Percentiles rank a stretch among this genome's conserved stretches.
phyloP scores from a whole-genome alignment of 2,329 filamentous ascomycete species.

The Alternaria tenuissima region DNA sequence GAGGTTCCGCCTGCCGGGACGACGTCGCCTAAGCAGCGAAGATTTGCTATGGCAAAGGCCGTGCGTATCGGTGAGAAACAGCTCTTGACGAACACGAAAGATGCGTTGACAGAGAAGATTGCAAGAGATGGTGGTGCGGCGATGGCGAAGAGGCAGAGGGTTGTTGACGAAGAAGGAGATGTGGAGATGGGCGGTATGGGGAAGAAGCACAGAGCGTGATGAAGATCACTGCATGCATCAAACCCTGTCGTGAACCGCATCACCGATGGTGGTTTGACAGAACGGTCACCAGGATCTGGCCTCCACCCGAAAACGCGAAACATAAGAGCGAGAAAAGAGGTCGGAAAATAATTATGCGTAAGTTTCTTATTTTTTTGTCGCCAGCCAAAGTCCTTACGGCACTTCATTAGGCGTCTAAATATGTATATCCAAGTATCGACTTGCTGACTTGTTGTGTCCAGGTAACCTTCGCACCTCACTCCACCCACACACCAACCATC shows the following conservation, averaged over 20 bases:
- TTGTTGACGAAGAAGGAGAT: conserved; percentile 37
- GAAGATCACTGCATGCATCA: background rate
- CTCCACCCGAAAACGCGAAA: background rate
- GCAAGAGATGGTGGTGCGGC: conserved; percentile 40
- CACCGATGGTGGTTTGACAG: background rate
- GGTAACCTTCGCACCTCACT: conserved; percentile 9
- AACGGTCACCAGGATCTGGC: background rate
- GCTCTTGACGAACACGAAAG: conserved; percentile 65
- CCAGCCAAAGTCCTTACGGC: background rate
- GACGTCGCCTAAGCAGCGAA: conserved; percentile 29
- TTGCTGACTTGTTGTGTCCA: conserved; percentile 25
- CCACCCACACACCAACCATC: background rate
- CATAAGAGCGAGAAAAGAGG: background rate
- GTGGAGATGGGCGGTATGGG: conserved; percentile 35
- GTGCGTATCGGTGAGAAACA: conserved; percentile 78
- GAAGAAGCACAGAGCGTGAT: conserved; percentile 39
- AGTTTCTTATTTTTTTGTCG: conserved; percentile 29
- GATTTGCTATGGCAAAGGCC: conserved; percentile 66
- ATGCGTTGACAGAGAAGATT: conserved; percentile 33
- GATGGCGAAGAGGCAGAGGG: conserved; percentile 35
- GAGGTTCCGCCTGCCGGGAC: conserved; percentile 39
- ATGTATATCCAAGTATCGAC: conserved; percentile 21
- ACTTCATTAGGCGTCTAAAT: conserved; percentile 18
- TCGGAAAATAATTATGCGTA: conserved; percentile 12
- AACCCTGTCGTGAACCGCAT: background rate